Percentiles rank a stretch among this genome's conserved stretches.
Conservation (phyloP, 75 land plant genomes). For the Pinus taeda region DNA sequence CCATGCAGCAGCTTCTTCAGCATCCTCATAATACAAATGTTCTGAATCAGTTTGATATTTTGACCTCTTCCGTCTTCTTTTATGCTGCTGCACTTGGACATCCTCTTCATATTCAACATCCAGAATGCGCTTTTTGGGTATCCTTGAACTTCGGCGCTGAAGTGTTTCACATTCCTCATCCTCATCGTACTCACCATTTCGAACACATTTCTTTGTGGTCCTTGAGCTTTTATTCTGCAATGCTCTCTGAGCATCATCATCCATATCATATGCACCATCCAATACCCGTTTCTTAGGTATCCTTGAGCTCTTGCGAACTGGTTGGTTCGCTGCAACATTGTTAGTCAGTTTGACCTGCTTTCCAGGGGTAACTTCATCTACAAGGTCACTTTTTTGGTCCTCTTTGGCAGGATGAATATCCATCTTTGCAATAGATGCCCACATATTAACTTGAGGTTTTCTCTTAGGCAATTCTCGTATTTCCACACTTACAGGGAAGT, state of each 20-base stretch:
- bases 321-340: no score
- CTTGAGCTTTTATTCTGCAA: slow-evolving; percentile 25
- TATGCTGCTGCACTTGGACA: slow-evolving; percentile 18
- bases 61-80: slow-evolving; percentile 23
- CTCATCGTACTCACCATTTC: slow-evolving; percentile 24
- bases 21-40: slow-evolving; percentile 50
- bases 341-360: slow-evolving; percentile 7
- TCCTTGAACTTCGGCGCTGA: slow-evolving; percentile 22
- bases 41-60: slow-evolving; percentile 20
- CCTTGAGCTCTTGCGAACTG: slow-evolving; percentile 30
- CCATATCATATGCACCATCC: slow-evolving; percentile 26
- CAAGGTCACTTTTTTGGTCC: no score
- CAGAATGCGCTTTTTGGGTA: slow-evolving; percentile 18
- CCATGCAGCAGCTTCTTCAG: slow-evolving; percentile 32
- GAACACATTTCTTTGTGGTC: slow-evolving; percentile 16
- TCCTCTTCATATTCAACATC: slow-evolving; percentile 19
- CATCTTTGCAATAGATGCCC: not conserved
- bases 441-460: not conserved
- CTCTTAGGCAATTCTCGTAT: slow-evolving; percentile 35
- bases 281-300: slow-evolving; percentile 16
- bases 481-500: slow-evolving; percentile 19
- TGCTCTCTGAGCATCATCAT: slow-evolving; percentile 18
- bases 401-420: no score
- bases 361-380: no score
- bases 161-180: slow-evolving; percentile 25